Base-by-base conservation (phyloP, 1,284 basidiomycete genomes). In the Fomitopsis pinicola region DNA sequence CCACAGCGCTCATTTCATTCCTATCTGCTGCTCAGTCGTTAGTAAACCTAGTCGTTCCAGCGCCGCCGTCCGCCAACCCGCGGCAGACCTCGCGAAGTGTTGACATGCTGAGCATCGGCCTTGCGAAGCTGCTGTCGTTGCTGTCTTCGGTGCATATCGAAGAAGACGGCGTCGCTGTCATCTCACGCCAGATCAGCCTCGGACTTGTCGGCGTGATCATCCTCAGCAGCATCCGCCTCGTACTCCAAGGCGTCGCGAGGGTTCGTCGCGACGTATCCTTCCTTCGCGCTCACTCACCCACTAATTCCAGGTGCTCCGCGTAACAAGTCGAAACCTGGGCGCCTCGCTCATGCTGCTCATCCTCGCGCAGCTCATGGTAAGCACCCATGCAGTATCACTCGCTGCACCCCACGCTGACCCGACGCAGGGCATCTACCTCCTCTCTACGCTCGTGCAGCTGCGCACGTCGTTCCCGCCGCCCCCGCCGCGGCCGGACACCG, bases 281-380 rank as follows among this genome's bases (percentile, higher is more conserved):
- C 59, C 44, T 33, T 9, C 35, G 19, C 12, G 9, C 30, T 12
- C 12, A 36, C 53, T 57, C 22, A 59, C 42, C 9, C 40, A 2
- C 45, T 2, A 3, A 33, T 52, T 42, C 26, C 65, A 88, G 86
- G 79, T 79, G 0, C 76, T 91, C 40, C 81, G 82, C 53, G 82
- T 90, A 5, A 86, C 87, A 17, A 89, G 86, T 66, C 79, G 84
- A 30, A 89, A 81, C 59, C 76, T 88, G 5, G 85, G 86, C 38
- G 86, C 88, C 12, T 88, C 87, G 2, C 73, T 92, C 53, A 87
- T 92, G 81, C 69, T 92, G 30, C 81, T 92, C 38, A 73, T 89
- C 14, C 78, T 92, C 15, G 87, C 90, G 8, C 89, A 92, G 69
- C 78, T 92, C 48, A 91, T 92, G 89, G 90, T 89, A 68, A 35